A percentile compares a stretch with the other conserved stretches of the same genome.
Conservation (phyloP, 164 flowering plant genomes). For the Liquidambar formosana region DNA sequence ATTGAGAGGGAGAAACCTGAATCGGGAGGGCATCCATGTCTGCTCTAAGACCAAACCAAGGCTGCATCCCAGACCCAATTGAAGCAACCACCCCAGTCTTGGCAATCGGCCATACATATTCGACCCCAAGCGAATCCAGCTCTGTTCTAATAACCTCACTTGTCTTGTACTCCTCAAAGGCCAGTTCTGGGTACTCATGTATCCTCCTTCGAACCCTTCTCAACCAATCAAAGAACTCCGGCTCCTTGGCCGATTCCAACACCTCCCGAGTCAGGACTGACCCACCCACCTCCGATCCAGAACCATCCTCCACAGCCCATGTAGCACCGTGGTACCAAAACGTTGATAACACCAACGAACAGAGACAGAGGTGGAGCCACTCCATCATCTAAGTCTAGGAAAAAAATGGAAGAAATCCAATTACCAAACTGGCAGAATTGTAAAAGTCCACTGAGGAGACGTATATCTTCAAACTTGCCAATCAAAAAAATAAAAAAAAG, state of each 20-base stretch:
- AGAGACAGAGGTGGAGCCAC: no score
- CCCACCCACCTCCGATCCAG: no score
- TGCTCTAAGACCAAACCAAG: conserved; percentile 62
- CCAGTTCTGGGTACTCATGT: conserved; percentile 73
- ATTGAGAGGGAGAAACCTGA: conserved; percentile 42
- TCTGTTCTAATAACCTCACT: conserved; percentile 58
- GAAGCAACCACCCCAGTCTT: conserved; percentile 69
- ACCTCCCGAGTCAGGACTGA: conserved; percentile 22
- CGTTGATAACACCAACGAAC: no score
- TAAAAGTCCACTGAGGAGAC: no score
- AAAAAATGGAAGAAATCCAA: no score
- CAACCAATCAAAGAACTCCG: conserved; percentile 62
- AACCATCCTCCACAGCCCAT: no score
- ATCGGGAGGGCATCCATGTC: conserved; percentile 95
- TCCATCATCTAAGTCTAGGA: no score
- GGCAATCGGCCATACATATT: conserved; percentile 66
- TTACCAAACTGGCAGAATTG: no score
- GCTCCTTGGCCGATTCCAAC: conserved; percentile 46
- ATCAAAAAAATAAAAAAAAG: no score
- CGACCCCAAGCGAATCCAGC: conserved; percentile 62
- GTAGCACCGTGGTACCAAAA: no score
- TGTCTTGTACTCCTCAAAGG: conserved; percentile 62
- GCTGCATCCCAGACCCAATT: conserved; percentile 59
- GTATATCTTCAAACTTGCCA: no score
- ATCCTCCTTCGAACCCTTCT: conserved; percentile 52